phyloP scores from a whole-genome alignment of 768 basidiomycete species.

The Lactarius quietus region DNA sequence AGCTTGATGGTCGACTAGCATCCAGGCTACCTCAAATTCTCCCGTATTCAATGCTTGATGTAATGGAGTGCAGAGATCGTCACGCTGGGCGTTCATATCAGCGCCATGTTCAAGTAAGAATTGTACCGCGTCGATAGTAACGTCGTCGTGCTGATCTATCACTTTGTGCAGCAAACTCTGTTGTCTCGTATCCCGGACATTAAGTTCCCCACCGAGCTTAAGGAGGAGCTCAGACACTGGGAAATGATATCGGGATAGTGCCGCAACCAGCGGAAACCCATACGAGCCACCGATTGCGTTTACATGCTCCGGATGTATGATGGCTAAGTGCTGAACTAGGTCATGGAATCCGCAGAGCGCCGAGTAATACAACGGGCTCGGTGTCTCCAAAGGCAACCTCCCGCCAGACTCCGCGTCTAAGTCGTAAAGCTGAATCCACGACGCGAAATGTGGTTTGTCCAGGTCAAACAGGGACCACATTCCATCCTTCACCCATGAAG shows the following conservation, averaged over 20 bases:
- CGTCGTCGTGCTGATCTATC: no score
- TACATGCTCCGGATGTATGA: constrained; percentile 1
- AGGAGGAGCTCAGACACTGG: neutral
- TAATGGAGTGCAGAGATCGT: no score
- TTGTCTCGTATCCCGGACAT: neutral
- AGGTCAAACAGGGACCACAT: neutral
- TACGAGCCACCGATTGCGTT: neutral
- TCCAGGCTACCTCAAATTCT: no score
- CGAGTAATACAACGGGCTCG: neutral
- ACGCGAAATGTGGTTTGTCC: neutral
- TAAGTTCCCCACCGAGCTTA: neutral
- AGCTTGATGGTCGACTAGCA: no score
- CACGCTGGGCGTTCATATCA: no score
- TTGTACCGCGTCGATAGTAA: no score
- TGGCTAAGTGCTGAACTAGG: neutral
- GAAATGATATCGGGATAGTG: neutral
- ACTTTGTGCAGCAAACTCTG: no score
- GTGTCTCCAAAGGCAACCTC: neutral
- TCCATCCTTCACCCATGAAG: neutral
- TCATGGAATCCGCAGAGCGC: constrained; percentile 2
- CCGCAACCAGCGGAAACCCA: neutral
- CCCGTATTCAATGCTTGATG: no score
- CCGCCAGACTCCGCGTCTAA: neutral
- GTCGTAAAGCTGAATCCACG: neutral
- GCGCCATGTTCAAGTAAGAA: no score